These are phyloP conservation scores for Suillus luteus DNA, from an alignment of 768 basidiomycete genomes.

Conservation along the genomic window DNA sequence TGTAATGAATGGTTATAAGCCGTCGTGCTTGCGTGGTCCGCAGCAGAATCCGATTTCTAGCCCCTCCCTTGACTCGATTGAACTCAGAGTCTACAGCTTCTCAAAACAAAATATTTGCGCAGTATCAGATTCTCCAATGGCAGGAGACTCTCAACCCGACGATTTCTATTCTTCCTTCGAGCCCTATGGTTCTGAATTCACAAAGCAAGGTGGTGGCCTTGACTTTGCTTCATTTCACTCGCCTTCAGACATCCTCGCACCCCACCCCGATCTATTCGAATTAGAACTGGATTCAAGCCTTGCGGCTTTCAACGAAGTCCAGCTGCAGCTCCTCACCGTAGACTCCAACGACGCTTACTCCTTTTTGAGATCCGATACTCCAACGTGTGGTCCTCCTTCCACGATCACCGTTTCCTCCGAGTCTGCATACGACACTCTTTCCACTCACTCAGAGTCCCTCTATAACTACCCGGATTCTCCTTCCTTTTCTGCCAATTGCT, in stretches of 20 bases:
- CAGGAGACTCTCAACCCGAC: conserved; percentile 34
- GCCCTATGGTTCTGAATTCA: conserved; percentile 39
- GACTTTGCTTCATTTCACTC: conserved; percentile 72
- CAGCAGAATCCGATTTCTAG: conserved; percentile 25
- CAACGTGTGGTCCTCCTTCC: conserved; percentile 72
- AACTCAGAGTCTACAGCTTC: not conserved
- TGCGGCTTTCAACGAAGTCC: conserved; percentile 63
- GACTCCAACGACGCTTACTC: conserved; percentile 67
- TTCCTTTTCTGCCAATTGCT: conserved; percentile 50
- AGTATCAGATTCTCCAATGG: conserved; percentile 26
- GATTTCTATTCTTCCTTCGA: conserved; percentile 36
- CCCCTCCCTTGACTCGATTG: conserved; percentile 19
- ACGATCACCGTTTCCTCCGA: conserved; percentile 79
- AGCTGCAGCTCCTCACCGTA: conserved; percentile 63
- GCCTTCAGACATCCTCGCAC: conserved; percentile 70
- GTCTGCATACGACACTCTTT: conserved; percentile 70
- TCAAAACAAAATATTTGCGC: conserved; percentile 26
- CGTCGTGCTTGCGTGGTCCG: conserved; percentile 34
- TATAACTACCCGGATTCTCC: conserved; percentile 64
- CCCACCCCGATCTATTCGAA: conserved; percentile 82
- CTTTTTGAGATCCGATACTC: conserved; percentile 62
- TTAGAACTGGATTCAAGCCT: conserved; percentile 76
- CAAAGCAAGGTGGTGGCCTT: conserved; percentile 47
- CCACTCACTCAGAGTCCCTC: conserved; percentile 68
- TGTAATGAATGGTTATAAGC: conserved; percentile 39